These are phyloP conservation scores for Cyberlindnera veronae DNA, from an alignment of 805 yeast species.

Conservation along the genomic window DNA sequence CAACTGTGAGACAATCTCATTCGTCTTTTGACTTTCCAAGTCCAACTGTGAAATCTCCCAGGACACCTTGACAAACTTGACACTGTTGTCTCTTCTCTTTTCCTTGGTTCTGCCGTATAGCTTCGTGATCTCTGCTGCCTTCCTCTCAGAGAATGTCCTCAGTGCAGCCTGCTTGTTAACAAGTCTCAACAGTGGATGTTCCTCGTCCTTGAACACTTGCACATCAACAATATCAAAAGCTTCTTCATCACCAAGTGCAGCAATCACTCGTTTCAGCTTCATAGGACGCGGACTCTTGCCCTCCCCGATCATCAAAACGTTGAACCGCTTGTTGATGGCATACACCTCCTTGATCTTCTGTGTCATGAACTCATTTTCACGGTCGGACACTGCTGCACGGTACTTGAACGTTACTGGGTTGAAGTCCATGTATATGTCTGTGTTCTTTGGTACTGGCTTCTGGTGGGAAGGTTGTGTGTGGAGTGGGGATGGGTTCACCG, in stretches of 20 bases:
- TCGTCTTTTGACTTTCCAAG: constrained; percentile 47
- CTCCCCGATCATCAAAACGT: constrained; percentile 14
- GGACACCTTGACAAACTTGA: constrained; percentile 47
- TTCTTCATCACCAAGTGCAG: constrained; percentile 11
- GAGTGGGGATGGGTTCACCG: background rate
- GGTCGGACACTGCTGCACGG: constrained; percentile 7
- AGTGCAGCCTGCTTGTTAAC: constrained; percentile 23
- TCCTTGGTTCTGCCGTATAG: constrained; percentile 27
- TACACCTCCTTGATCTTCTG: constrained; percentile 17
- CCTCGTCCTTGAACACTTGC: constrained; percentile 7
- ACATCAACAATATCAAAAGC: constrained; percentile 21
- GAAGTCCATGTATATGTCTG: constrained; percentile 12
- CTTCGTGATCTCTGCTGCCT: constrained; percentile 19
- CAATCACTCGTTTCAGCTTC: constrained; percentile 13
- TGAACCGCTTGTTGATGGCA: constrained; percentile 14
- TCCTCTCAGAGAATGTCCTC: constrained; percentile 27
- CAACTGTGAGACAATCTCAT: constrained; percentile 44
- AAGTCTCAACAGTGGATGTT: constrained; percentile 15
- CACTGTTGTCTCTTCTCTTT: constrained; percentile 29
- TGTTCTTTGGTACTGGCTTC: constrained; percentile 5
- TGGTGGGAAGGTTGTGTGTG: constrained; percentile 2
- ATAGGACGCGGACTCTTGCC: constrained; percentile 7
- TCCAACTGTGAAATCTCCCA: constrained; percentile 58
- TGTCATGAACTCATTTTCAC: constrained; percentile 25
- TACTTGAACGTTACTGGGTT: constrained; percentile 22